Percentiles rank a stretch among this genome's conserved stretches.
Evolutionary conservation across 2,329 filamentous ascomycete genomes (phyloP).

Genomic region (Botrytis byssoidea): DNA sequence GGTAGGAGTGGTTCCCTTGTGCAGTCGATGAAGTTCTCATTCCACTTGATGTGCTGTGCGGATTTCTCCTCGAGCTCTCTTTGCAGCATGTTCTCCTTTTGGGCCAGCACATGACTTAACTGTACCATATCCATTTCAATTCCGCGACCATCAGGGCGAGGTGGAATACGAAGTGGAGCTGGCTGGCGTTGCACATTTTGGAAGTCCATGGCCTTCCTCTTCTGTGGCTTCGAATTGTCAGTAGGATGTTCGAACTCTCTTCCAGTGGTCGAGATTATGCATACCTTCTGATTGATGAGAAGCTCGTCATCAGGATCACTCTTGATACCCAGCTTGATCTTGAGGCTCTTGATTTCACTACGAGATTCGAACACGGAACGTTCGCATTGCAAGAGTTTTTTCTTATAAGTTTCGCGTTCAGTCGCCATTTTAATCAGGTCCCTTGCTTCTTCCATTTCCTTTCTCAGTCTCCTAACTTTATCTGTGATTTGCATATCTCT

Average conservation of each 20-base stretch:
- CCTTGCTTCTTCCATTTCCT: slow-evolving; percentile 86
- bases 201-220: slow-evolving; percentile 63
- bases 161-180: slow-evolving; percentile 66
- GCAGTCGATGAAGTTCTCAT: slow-evolving; percentile 82
- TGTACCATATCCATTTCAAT: slow-evolving; percentile 77
- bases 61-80: slow-evolving; percentile 84
- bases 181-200: slow-evolving; percentile 57
- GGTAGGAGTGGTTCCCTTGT: slow-evolving; percentile 84
- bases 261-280: slow-evolving; percentile 40
- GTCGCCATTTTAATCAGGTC: slow-evolving; percentile 75
- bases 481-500: slow-evolving; percentile 93
- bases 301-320: slow-evolving; percentile 77
- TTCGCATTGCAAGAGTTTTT: slow-evolving; percentile 73
- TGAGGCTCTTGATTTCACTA: slow-evolving; percentile 78
- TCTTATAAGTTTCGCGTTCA: slow-evolving; percentile 76
- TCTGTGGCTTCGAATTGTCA: slow-evolving; percentile 56
- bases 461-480: slow-evolving; percentile 86
- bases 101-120: slow-evolving; percentile 72
- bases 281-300: slow-evolving; percentile 88
- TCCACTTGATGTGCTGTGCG: slow-evolving; percentile 87
- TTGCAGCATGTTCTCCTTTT: slow-evolving; percentile 78
- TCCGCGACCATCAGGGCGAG: slow-evolving; percentile 66
- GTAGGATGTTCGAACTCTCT: background rate
- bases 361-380: slow-evolving; percentile 80
- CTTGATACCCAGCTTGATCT: slow-evolving; percentile 85